phyloP scores from a whole-genome alignment of 495 filamentous ascomycete genomes.

The Aspergillus nanangensis region DNA sequence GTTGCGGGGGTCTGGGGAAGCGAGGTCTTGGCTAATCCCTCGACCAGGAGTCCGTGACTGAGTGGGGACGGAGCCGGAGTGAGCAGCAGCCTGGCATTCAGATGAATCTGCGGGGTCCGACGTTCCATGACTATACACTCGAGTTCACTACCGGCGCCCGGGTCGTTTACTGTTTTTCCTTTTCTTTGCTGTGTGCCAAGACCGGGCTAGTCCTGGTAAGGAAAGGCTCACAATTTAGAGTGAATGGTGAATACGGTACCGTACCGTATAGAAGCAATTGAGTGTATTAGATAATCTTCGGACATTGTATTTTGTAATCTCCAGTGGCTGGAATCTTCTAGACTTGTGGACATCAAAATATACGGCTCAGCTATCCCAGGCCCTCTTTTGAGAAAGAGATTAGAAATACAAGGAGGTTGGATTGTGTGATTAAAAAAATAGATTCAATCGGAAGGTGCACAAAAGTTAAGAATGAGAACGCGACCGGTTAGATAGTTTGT shows the following conservation, averaged over 20 bases:
- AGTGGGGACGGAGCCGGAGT: too few relatives aligned
- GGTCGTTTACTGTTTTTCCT: conserved; percentile 1
- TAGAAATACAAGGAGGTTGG: conserved; percentile 6
- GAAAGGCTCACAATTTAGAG: conserved; percentile 1
- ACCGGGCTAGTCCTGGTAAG: neutral
- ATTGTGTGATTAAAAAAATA: conserved; percentile 3
- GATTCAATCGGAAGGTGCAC: conserved; percentile 16
- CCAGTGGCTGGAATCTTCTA: conserved; percentile 2
- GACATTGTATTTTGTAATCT: neutral
- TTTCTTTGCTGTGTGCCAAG: conserved; percentile 1
- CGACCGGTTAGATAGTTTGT: conserved; percentile 21
- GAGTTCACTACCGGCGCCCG: conserved; percentile 1
- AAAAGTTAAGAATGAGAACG: conserved; percentile 26
- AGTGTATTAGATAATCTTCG: neutral
- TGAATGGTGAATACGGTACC: conserved; percentile 1
- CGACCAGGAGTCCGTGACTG: too few relatives aligned
- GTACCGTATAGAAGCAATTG: neutral
- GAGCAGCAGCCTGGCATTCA: too few relatives aligned
- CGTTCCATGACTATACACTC: too few relatives aligned
- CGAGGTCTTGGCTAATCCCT: too few relatives aligned
- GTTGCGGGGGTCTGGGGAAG: too few relatives aligned
- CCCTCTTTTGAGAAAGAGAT: conserved; percentile 3
- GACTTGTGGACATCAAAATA: conserved; percentile 1
- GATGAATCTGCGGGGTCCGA: too few relatives aligned
- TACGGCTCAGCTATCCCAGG: conserved; percentile 4